Conservation (phyloP, 768 basidiomycete genomes). For the Lanmaoa rubissima region DNA sequence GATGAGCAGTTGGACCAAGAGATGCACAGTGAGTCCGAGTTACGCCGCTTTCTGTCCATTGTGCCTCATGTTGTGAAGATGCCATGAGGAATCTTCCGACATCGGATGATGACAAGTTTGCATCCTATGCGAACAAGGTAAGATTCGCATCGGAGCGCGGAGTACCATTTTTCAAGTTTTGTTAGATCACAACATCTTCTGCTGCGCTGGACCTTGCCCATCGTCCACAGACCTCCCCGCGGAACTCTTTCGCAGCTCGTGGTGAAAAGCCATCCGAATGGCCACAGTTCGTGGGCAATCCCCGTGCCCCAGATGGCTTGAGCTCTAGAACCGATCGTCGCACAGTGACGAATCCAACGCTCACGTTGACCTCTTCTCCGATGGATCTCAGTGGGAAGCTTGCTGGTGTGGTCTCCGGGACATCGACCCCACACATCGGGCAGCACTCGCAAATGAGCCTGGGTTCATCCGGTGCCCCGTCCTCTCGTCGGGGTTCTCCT, state of each 20-base stretch:
- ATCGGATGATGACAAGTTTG: constrained; percentile 86
- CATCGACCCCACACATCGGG: constrained; percentile 61
- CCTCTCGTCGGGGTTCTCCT: constrained; percentile 75
- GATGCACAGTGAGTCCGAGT: constrained; percentile 74
- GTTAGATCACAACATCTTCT: constrained; percentile 79
- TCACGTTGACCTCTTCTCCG: constrained; percentile 57
- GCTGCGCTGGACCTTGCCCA: constrained; percentile 93
- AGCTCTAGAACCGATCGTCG: constrained; percentile 61
- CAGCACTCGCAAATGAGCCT: constrained; percentile 56
- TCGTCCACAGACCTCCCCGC: constrained; percentile 76
- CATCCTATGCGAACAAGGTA: constrained; percentile 65
- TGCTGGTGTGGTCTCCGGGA: constrained; percentile 50
- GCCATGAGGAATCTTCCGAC: constrained; percentile 87
- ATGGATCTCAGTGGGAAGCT: constrained; percentile 49
- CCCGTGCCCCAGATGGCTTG: constrained; percentile 60
- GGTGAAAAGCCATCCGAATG: constrained; percentile 85
- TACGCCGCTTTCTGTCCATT: constrained; percentile 5
- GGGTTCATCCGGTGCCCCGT: constrained; percentile 35
- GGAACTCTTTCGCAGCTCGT: constrained; percentile 54
- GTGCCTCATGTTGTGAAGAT: constrained; percentile 45
- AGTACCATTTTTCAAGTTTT: constrained; percentile 1
- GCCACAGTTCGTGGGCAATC: constrained; percentile 79
- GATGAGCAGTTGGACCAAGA: constrained; percentile 93
- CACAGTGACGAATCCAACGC: constrained; percentile 69
- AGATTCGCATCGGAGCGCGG: constrained; percentile 15